Evolutionary conservation across 1,284 basidiomycete genomes (phyloP).

Genomic region (Gymnopus androsaceus): DNA sequence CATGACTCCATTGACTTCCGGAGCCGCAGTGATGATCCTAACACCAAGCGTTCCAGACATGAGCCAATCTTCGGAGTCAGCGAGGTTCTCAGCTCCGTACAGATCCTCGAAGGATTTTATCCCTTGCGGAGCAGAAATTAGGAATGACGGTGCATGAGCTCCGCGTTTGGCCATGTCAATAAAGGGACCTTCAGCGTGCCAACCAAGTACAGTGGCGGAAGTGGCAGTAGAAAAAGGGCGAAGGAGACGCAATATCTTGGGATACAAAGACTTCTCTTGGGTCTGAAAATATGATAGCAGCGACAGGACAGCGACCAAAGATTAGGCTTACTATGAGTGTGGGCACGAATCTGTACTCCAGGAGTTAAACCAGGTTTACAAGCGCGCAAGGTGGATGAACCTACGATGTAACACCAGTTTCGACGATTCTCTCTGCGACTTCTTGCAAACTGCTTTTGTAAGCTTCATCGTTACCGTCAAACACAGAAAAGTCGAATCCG

Average conservation of each 20-base stretch:
- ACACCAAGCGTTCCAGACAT: slow-evolving; percentile 62
- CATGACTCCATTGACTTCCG: slow-evolving; percentile 84
- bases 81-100: slow-evolving; percentile 69
- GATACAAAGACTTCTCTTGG: slow-evolving; percentile 72
- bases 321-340: slow-evolving; percentile 69
- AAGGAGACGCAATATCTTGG: slow-evolving; percentile 62
- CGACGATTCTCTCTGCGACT: slow-evolving; percentile 76
- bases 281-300: slow-evolving; percentile 50
- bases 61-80: slow-evolving; percentile 65
- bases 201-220: slow-evolving; percentile 77
- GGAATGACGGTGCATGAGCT: slow-evolving; percentile 73
- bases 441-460: slow-evolving; percentile 72
- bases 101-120: slow-evolving; percentile 69
- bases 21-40: slow-evolving; percentile 84
- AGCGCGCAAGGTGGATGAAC: slow-evolving; percentile 32
- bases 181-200: slow-evolving; percentile 91
- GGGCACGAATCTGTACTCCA: slow-evolving; percentile 57
- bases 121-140: slow-evolving; percentile 64
- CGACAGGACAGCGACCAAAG: not conserved
- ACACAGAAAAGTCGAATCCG: slow-evolving; percentile 86
- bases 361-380: slow-evolving; percentile 10
- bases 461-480: slow-evolving; percentile 65
- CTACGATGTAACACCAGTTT: slow-evolving; percentile 87
- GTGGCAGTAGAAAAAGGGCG: slow-evolving; percentile 60
- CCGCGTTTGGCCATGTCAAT: slow-evolving; percentile 78